A percentile compares a stretch with the other conserved stretches of the same genome.
These are phyloP conservation scores for Barnettozyma vustinii DNA, from an alignment of 805 yeast genomes.

Conservation along the genomic window DNA sequence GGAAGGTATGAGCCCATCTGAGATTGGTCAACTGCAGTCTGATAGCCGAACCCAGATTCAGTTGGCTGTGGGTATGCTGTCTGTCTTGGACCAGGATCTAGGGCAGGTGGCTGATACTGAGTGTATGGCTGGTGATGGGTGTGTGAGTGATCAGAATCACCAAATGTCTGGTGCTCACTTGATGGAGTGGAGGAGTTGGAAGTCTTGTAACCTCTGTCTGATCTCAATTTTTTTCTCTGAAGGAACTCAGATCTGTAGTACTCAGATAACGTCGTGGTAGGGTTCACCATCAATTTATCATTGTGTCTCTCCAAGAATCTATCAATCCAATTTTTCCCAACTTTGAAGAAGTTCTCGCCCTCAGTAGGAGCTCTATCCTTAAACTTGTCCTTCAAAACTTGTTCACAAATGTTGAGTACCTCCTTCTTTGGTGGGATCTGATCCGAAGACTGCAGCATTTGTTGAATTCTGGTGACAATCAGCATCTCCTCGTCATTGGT, in stretches of 20 bases:
- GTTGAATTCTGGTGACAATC: conserved; percentile 19
- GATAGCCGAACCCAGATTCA: conserved; percentile 9
- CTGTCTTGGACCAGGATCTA: conserved; percentile 5
- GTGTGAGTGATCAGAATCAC: neutral
- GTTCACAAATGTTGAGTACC: conserved; percentile 22
- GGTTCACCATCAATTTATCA: conserved; percentile 21
- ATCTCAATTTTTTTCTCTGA: conserved; percentile 22
- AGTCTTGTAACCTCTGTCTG: conserved; percentile 18
- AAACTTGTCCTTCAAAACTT: conserved; percentile 20
- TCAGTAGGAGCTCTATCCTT: conserved; percentile 11
- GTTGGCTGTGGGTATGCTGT: conserved; percentile 8
- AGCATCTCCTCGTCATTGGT: conserved; percentile 24
- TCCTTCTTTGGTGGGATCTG: conserved; percentile 24
- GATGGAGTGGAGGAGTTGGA: conserved; percentile 14
- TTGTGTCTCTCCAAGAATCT: conserved; percentile 26
- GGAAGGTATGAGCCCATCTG: conserved; percentile 7
- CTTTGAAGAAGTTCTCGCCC: conserved; percentile 19
- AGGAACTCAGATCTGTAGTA: conserved; percentile 25
- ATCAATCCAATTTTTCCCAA: conserved; percentile 28
- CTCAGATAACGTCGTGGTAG: conserved; percentile 20
- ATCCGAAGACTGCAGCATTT: conserved; percentile 17
- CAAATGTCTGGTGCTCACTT: conserved; percentile 7
- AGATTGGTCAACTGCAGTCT: conserved; percentile 9
- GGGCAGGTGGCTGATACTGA: conserved; percentile 4
- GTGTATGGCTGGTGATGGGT: conserved; percentile 4